phyloP scores from a whole-genome alignment of 2,329 filamentous ascomycete species.

The Claviceps cyperi region DNA sequence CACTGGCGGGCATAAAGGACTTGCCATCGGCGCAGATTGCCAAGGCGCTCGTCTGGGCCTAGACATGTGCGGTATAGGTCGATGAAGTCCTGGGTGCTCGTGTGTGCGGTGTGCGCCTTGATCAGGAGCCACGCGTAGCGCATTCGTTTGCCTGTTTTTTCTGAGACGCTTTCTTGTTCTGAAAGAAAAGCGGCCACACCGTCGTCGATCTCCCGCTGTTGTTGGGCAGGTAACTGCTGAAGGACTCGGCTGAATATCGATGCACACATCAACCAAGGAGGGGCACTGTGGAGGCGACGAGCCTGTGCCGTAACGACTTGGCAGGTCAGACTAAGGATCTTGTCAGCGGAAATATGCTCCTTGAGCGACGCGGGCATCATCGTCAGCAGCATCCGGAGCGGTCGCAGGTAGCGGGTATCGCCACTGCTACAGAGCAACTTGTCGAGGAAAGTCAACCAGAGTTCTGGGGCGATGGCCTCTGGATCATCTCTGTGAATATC shows the following conservation, averaged over 20 bases:
- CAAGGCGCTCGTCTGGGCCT: not conserved
- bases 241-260: constrained; percentile 10
- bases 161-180: constrained; percentile 4
- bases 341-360: constrained; percentile 5
- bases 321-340: constrained; percentile 6
- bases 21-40: constrained; percentile 12
- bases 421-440: constrained; percentile 6
- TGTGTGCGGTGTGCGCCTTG: constrained; percentile 8
- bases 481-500: constrained; percentile 3
- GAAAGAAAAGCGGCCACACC: constrained; percentile 6
- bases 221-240: constrained; percentile 3
- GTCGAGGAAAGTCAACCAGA: constrained; percentile 9
- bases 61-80: constrained; percentile 3
- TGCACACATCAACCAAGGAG: constrained; percentile 8
- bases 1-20: constrained; percentile 7
- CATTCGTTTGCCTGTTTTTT: constrained; percentile 5
- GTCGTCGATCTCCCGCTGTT: constrained; percentile 6
- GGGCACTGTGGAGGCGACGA: constrained; percentile 7
- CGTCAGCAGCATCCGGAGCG: constrained; percentile 9
- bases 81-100: constrained; percentile 8
- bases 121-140: constrained; percentile 12
- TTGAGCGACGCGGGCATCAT: constrained; percentile 9
- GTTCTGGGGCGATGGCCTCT: constrained; percentile 2
- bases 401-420: constrained; percentile 8
- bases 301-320: constrained; percentile 10